These are phyloP conservation scores for Oenanthe sinensis DNA, from an alignment of 129 eudicot genomes.

Conservation along the genomic window DNA sequence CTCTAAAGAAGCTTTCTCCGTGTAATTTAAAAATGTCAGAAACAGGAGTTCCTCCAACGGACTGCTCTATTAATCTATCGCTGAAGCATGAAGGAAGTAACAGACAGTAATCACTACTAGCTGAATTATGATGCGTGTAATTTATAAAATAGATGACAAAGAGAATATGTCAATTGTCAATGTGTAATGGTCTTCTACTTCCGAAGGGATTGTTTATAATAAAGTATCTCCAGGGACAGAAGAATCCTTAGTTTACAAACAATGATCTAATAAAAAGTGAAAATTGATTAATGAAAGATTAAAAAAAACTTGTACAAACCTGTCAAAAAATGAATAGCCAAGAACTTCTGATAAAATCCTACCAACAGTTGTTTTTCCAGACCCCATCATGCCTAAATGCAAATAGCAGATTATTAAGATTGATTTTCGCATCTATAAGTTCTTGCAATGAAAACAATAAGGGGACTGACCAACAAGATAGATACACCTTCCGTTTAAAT, in stretches of 20 bases:
- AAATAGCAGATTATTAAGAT: conserved; percentile 5
- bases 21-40: conserved; percentile 75
- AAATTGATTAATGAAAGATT: background rate
- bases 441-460: background rate
- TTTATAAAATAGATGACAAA: background rate
- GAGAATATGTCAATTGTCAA: background rate
- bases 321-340: conserved; percentile 76
- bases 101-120: background rate
- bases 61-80: conserved; percentile 69
- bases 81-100: conserved; percentile 35
- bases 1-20: conserved; percentile 84
- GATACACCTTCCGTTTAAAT: conserved; percentile 67
- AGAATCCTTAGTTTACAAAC: background rate
- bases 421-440: background rate
- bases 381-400: conserved; percentile 96
- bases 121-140: background rate
- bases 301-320: conserved; percentile 35
- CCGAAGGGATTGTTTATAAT: background rate
- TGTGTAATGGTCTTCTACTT: background rate
- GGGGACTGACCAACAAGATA: conserved; percentile 83
- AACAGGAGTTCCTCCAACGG: conserved; percentile 60
- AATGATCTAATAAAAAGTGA: background rate
- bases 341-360: conserved; percentile 70
- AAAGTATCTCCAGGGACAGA: background rate
- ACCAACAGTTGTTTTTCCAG: conserved; percentile 96